Evolutionary conservation across 176 grass and related monocot species (phyloP).

Genomic region (Oryza meridionalis): DNA sequence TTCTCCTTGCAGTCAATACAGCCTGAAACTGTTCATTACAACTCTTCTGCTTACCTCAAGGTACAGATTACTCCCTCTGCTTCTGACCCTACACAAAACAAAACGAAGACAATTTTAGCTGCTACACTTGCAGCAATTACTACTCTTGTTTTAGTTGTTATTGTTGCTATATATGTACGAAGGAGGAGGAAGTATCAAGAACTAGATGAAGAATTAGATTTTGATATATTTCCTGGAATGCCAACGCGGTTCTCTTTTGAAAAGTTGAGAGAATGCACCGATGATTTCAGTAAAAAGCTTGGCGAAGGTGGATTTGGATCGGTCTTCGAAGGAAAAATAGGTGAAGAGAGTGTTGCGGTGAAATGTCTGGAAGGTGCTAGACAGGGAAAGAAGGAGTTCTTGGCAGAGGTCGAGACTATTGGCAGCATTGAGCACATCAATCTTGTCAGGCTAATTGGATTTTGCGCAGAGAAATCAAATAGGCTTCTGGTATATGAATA

Average conservation of each 20-base stretch:
- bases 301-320: conserved; percentile 50
- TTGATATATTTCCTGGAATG: conserved; percentile 41
- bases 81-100: conserved; percentile 1
- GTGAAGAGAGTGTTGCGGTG: conserved; percentile 39
- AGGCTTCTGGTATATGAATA: conserved; percentile 47
- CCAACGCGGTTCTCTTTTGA: conserved; percentile 23
- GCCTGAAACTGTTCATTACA: conserved; percentile 35
- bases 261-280: conserved; percentile 25
- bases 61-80: conserved; percentile 35
- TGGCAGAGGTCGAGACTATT: conserved; percentile 37
- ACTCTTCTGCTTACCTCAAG: conserved; percentile 52
- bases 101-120: conserved; percentile 3
- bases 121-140: conserved; percentile 19
- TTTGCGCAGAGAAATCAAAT: conserved; percentile 41
- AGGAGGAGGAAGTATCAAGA: conserved; percentile 25
- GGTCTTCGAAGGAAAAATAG: conserved; percentile 42
- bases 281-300: conserved; percentile 45
- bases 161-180: background rate
- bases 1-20: conserved; percentile 45
- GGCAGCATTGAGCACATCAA: conserved; percentile 42
- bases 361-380: conserved; percentile 39
- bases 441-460: conserved; percentile 38
- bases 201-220: conserved; percentile 6
- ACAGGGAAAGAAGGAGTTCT: conserved; percentile 42
- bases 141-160: conserved; percentile 6